Base-by-base conservation (phyloP, 2,329 filamentous ascomycete genomes). In the Alternaria gaisen region DNA sequence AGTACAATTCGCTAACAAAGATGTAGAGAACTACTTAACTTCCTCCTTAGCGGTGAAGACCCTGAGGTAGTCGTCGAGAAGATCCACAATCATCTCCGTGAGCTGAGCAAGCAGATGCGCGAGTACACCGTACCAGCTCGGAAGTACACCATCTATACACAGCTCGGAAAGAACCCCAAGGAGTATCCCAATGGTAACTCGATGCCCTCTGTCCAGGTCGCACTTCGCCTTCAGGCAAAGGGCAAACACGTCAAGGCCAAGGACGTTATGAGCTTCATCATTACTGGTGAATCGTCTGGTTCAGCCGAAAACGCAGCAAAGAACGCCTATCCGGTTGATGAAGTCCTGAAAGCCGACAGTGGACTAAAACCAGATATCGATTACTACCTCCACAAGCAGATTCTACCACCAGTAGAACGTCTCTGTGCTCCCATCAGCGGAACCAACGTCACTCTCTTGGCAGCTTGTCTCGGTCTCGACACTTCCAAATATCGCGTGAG, bases 121-220 rank as follows among this genome's bases (percentile, higher is more conserved):
- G 90, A 92, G 68, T 89, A 89, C 67, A 80, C 84, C 11, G 85
- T 97, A 44, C 91, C 92, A 0, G 82, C 87, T 4, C 88, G 90
- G 70, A 97, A 97, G 82, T 99, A 98, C 82, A 96, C 94, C 71
- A 99, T 99, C 77, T 97, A 93, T 80, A 98, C 94, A 8, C 96
- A 98, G 84, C 91, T 99, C 58, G 95, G 95, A 69, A 99, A 99
- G 78, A 87, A 90, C 34, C 95, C 95, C 2, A 90, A 90, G 65
- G 94, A 98, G 65, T 99, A 99, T 72, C 94, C 94, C 55, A 97
- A 97, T 75, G 91, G 90, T 54, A 92, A 94, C 76, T 91, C 89
- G 41, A 98, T 99, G 95, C 95, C 95, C 4, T 94, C 97, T 59
- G 94, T 97, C 1, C 95, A 99, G 77, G 95, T 99, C 7, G 95